These are phyloP conservation scores for Tuber melanosporum DNA, from an alignment of 495 filamentous ascomycete genomes.

Conservation along the genomic window DNA sequence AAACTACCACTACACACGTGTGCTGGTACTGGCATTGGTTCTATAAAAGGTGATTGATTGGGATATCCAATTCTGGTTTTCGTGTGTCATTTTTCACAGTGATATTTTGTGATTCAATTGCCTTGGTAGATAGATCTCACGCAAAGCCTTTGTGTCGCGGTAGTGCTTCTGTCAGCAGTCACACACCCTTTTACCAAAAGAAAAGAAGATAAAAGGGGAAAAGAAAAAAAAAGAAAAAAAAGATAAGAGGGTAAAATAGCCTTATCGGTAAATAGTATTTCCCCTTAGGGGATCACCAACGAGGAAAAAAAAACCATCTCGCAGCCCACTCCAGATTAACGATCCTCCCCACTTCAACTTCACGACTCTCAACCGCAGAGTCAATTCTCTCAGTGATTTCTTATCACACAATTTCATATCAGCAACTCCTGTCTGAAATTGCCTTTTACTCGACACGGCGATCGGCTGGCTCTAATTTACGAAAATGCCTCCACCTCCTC, in stretches of 20 bases:
- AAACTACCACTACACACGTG: neutral
- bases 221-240: neutral
- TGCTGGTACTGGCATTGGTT: neutral
- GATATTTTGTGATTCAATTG: neutral
- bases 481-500: conserved; percentile 89
- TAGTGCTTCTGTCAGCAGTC: neutral
- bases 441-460: neutral
- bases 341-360: neutral
- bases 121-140: neutral
- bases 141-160: neutral
- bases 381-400: neutral
- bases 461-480: conserved; percentile 23
- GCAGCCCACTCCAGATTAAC: neutral
- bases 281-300: neutral
- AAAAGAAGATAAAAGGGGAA: neutral
- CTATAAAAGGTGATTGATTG: neutral
- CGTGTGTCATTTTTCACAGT: neutral
- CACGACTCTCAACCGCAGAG: neutral
- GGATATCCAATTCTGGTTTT: neutral
- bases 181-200: neutral
- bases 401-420: neutral
- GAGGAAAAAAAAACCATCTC: neutral
- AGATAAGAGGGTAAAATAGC: neutral
- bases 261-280: neutral
- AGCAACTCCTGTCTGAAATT: neutral